Evolutionary conservation across 805 yeast genomes (phyloP).

Genomic region (Nakazawaea peltata): DNA sequence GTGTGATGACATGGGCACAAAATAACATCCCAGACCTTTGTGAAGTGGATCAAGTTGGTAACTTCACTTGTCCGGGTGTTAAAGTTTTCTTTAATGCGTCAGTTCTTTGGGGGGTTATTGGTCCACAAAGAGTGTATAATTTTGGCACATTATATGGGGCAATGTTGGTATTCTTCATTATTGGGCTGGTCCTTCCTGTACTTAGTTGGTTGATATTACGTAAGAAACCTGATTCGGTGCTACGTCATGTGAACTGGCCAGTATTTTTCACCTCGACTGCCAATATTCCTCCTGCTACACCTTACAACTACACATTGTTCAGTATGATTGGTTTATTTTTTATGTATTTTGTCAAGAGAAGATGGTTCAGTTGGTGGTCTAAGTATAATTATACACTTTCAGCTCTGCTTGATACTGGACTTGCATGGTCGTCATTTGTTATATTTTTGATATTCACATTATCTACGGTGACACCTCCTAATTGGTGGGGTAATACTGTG

Average conservation of each 20-base stretch:
- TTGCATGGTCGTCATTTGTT: constrained; percentile 53
- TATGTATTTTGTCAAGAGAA: constrained; percentile 47
- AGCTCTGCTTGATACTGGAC: constrained; percentile 60
- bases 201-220: constrained; percentile 29
- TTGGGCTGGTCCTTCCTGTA: constrained; percentile 43
- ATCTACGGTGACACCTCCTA: constrained; percentile 26
- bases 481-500: constrained; percentile 66
- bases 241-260: constrained; percentile 52
- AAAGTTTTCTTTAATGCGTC: constrained; percentile 46
- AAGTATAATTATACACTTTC: constrained; percentile 64
- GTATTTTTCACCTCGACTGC: constrained; percentile 56
- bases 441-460: constrained; percentile 45
- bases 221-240: constrained; percentile 29
- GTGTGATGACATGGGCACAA: constrained; percentile 34
- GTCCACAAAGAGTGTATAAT: constrained; percentile 51
- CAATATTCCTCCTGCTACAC: constrained; percentile 67
- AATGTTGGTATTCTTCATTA: constrained; percentile 49
- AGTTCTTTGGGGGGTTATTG: constrained; percentile 59
- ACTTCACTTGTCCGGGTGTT: constrained; percentile 40
- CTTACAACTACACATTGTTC: constrained; percentile 55
- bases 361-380: constrained; percentile 66
- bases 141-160: constrained; percentile 41
- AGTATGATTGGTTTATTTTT: constrained; percentile 47
- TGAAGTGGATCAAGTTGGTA: constrained; percentile 28
- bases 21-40: constrained; percentile 34